phyloP scores from a whole-genome alignment of 768 basidiomycete genomes.

The Pisolithus sp. region DNA sequence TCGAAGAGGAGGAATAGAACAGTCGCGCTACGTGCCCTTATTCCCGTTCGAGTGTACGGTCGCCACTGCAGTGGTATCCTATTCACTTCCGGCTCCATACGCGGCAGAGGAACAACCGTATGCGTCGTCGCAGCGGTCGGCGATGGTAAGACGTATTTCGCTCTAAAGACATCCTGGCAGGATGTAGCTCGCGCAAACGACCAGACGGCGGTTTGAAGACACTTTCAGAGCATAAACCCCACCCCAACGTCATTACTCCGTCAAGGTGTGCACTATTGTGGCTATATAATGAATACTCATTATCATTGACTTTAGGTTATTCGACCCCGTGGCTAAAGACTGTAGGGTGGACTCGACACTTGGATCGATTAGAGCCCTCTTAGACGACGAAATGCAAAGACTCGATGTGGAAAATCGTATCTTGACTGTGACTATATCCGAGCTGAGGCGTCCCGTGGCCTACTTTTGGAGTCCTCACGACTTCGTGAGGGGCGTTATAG shows the following conservation, averaged over 20 bases:
- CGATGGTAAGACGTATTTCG: not conserved
- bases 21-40: not conserved
- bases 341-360: not conserved
- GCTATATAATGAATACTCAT: not conserved
- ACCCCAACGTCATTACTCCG: too few species aligned
- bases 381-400: not conserved
- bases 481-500: constrained; percentile 11
- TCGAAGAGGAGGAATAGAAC: not conserved
- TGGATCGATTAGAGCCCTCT: constrained; percentile 4
- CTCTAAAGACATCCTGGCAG: constrained; percentile 9
- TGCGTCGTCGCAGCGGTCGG: not conserved
- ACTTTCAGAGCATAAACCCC: not conserved
- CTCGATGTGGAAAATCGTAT: constrained; percentile 1
- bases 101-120: constrained; percentile 8
- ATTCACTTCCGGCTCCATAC: constrained; percentile 8
- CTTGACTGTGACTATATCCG: not conserved
- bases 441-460: constrained; percentile 7
- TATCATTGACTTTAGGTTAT: not conserved
- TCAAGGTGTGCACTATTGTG: not conserved
- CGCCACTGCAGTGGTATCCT: constrained; percentile 1
- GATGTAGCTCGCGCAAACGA: not conserved
- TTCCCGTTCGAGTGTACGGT: constrained; percentile 2
- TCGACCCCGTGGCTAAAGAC: not conserved
- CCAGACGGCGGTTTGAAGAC: not conserved
- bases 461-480: constrained; percentile 15